Conservation (phyloP, 129 eudicot species). For the Chrysanthemum seticuspe region DNA sequence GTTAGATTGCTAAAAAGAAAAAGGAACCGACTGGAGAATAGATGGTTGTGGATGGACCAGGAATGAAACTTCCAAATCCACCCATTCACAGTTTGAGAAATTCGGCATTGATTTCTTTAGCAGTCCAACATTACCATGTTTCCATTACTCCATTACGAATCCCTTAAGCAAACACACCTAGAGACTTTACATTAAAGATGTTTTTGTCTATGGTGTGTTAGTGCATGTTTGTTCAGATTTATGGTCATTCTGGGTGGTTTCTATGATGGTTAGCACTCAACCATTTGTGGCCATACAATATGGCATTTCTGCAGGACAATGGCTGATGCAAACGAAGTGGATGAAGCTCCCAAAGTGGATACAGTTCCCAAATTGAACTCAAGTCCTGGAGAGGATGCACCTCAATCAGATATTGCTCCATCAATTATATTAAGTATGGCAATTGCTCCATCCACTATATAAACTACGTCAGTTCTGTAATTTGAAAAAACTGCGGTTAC, state of each 20-base stretch:
- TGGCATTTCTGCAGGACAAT: slow-evolving; percentile 36
- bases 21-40: no score
- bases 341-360: background rate
- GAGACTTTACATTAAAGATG: background rate
- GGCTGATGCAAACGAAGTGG: slow-evolving; percentile 39
- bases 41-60: no score
- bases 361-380: slow-evolving; percentile 1
- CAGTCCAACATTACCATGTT: no score
- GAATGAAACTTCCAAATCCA: no score
- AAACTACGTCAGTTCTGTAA: background rate
- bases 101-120: no score
- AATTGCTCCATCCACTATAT: slow-evolving; percentile 6
- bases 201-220: background rate
- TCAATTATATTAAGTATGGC: background rate
- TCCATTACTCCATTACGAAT: no score
- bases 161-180: no score
- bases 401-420: slow-evolving; percentile 20
- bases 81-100: no score
- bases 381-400: slow-evolving; percentile 24
- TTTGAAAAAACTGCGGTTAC: slow-evolving; percentile 17
- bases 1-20: no score
- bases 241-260: slow-evolving; percentile 8
- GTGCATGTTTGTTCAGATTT: slow-evolving; percentile 9
- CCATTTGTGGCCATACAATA: slow-evolving; percentile 18
- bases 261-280: slow-evolving; percentile 7